Conservation (phyloP, 1,284 basidiomycete species). For the Salmacisia buchloeana region DNA sequence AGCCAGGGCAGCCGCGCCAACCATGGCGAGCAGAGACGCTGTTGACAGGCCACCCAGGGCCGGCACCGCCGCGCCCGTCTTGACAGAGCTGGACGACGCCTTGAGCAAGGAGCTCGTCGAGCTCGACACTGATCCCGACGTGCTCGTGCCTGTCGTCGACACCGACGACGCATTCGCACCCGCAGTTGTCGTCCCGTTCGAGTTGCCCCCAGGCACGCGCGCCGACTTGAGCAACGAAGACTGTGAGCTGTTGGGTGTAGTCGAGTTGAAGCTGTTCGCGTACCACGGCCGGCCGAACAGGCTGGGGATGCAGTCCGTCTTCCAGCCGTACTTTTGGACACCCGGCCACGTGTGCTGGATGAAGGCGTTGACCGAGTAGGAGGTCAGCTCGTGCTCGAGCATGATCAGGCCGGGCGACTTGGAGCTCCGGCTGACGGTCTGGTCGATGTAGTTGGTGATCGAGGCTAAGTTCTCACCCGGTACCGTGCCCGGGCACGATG, state of each 20-base stretch:
- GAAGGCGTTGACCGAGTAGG: conserved; percentile 55
- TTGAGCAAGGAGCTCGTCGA: no score
- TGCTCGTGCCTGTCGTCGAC: background rate
- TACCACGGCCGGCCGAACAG: background rate
- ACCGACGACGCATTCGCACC: background rate
- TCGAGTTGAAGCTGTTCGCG: background rate
- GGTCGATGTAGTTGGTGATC: conserved; percentile 13
- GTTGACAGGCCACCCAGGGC: background rate
- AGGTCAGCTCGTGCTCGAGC: conserved; percentile 72
- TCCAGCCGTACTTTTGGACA: background rate
- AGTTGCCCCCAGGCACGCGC: background rate
- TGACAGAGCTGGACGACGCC: no score
- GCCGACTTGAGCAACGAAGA: background rate
- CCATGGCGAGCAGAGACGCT: background rate
- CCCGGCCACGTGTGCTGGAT: background rate
- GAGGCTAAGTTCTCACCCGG: conserved; percentile 22
- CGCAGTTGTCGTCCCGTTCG: background rate
- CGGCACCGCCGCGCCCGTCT: background rate
- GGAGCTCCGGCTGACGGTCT: conserved; percentile 17
- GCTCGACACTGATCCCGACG: no score
- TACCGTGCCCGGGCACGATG: conserved; percentile 20
- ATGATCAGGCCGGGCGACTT: conserved; percentile 66
- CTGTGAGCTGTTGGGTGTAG: conserved; percentile 1
- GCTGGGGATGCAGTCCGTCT: background rate
- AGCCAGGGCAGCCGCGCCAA: background rate